Base-by-base conservation (phyloP, 768 basidiomycete species). In the Paxillus ammoniavirescens region DNA sequence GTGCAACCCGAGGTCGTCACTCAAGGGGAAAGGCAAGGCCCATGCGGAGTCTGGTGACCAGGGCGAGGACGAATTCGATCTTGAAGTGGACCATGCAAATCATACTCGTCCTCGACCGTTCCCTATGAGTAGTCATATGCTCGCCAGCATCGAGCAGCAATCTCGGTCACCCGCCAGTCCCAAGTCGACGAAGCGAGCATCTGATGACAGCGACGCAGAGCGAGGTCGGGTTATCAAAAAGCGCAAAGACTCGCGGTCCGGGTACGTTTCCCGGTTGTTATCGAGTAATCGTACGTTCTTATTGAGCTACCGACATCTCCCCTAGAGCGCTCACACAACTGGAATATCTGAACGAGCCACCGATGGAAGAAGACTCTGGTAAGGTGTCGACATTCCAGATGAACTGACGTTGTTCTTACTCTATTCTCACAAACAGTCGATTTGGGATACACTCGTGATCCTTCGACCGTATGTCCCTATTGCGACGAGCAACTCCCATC, bases 381-480 rank as follows among this genome's bases (percentile, higher is more conserved):
- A 68, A 57, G 75, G 55, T 3, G 12, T 42, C 21, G 18, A 37
- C 31, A 15, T 50, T 50, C 14, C 48, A 33, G 7, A 28, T 21
- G 21, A 6, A 21, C 35, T 13, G 12, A 18, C 17, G 33, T 26
- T 31, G 14, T 54, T 28, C 53, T 50, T 47, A 54, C 42, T 23
- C 35, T 13, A 40, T 17, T 26, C 28, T 21, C 49, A 23, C 54
- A 28, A 42, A 49, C 55, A 87, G 84, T 85, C 42, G 78, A 81
- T 9, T 66, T 82, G 26, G 75, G 77, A 35, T 72, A 78, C 3
- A 58, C 66, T 17, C 71, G 76, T 6, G 89, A 93, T 59, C 89
- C 89, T 10, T 75, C 73, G 6, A 84, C 76, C 1, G 70, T 92
- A 2, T 93, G 91, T 63, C 90, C 91, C 0, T 93, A 86, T 66